Percentiles rank a stretch among this genome's conserved stretches.
These are phyloP conservation scores for Chrysoporthe cubensis DNA, from an alignment of 2,329 filamentous ascomycete species.

Conservation along the genomic window DNA sequence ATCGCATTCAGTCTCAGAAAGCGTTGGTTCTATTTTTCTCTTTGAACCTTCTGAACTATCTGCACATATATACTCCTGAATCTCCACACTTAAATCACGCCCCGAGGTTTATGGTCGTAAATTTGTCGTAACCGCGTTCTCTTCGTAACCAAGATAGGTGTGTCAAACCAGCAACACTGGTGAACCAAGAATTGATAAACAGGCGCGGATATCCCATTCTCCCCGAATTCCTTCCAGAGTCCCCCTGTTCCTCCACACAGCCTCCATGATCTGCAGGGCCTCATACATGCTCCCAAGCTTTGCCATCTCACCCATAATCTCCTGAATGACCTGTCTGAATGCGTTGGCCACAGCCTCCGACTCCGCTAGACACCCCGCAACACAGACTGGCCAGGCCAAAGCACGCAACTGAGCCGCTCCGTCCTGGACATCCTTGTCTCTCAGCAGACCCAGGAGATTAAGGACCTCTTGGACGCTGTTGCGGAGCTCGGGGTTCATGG, in stretches of 20 bases:
- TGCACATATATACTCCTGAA: too few relatives aligned
- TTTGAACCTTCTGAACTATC: too few relatives aligned
- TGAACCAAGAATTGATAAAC: neutral
- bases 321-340: slow-evolving; percentile 43
- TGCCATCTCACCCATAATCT: slow-evolving; percentile 44
- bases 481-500: slow-evolving; percentile 47
- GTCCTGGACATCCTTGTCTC: slow-evolving; percentile 22
- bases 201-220: neutral
- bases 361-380: slow-evolving; percentile 43
- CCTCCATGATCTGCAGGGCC: slow-evolving; percentile 50
- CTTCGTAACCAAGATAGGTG: too few relatives aligned
- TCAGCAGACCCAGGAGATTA: neutral
- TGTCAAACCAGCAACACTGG: neutral
- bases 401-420: slow-evolving; percentile 35
- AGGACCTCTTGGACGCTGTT: slow-evolving; percentile 31
- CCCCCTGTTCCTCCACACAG: slow-evolving; percentile 42
- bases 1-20: too few relatives aligned
- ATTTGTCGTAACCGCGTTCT: too few relatives aligned
- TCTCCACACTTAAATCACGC: too few relatives aligned
- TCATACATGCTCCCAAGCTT: slow-evolving; percentile 51
- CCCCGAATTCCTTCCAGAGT: neutral
- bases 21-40: neutral
- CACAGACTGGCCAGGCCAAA: slow-evolving; percentile 42
- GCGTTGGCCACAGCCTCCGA: slow-evolving; percentile 36
- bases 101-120: too few relatives aligned